phyloP scores from a whole-genome alignment of 1,139 yeast genomes.

The Yamadazyma atmosphaerica region DNA sequence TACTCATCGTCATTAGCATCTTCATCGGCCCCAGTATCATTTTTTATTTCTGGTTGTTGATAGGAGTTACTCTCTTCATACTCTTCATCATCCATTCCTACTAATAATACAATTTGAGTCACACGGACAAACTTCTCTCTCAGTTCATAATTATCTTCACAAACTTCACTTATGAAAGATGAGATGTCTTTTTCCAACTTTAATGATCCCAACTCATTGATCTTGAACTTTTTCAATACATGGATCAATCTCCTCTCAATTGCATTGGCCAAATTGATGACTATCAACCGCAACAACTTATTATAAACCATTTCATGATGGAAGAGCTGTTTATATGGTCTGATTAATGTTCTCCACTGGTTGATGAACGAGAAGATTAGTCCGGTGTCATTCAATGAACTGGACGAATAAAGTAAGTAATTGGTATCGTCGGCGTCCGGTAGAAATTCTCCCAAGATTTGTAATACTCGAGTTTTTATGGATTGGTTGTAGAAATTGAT shows the following conservation, averaged over 20 bases:
- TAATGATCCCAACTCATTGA: constrained; percentile 82
- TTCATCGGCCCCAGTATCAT: not conserved
- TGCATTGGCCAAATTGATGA: constrained; percentile 51
- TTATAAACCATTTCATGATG: constrained; percentile 48
- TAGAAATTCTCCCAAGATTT: constrained; percentile 54
- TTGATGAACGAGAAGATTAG: constrained; percentile 47
- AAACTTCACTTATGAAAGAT: constrained; percentile 64
- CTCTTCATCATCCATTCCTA: constrained; percentile 86
- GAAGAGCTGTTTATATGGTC: constrained; percentile 63
- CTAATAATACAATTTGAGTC: constrained; percentile 77
- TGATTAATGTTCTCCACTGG: constrained; percentile 64
- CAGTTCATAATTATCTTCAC: constrained; percentile 63
- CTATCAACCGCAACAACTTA: constrained; percentile 51
- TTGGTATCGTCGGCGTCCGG: constrained; percentile 49
- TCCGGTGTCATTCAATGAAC: constrained; percentile 30
- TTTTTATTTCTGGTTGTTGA: not conserved
- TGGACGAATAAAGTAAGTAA: constrained; percentile 33
- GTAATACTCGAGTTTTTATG: constrained; percentile 49
- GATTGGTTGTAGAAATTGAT: constrained; percentile 59
- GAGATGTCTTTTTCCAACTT: constrained; percentile 83
- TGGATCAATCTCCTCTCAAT: constrained; percentile 70
- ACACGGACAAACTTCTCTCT: constrained; percentile 78
- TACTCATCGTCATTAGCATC: constrained; percentile 41
- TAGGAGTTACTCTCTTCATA: constrained; percentile 35
- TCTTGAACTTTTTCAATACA: constrained; percentile 54